Conservation (phyloP, 1,284 basidiomycete genomes). For the Heterobasidion occidentale region DNA sequence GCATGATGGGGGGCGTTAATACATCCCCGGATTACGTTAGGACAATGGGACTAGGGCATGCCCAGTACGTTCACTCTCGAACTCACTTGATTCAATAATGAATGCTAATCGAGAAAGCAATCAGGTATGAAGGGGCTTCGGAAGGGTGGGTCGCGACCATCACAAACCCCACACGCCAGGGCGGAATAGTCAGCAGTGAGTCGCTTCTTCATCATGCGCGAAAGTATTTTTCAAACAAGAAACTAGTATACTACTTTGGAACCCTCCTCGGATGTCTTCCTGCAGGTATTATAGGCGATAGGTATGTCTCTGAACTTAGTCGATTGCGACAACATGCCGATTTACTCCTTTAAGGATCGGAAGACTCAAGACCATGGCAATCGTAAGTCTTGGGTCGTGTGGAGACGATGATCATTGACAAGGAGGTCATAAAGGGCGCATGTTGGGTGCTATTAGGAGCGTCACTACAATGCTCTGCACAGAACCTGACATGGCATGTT, state of each 20-base stretch:
- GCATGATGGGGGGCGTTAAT: slow-evolving; percentile 49
- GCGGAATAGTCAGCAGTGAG: slow-evolving; percentile 41
- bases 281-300: slow-evolving; percentile 35
- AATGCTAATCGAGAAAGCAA: slow-evolving; percentile 8
- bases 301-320: slow-evolving; percentile 12
- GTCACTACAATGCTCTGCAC: slow-evolving; percentile 41
- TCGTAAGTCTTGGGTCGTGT: slow-evolving; percentile 15
- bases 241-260: slow-evolving; percentile 36
- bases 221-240: background rate
- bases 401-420: no score
- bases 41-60: slow-evolving; percentile 34
- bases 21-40: slow-evolving; percentile 39
- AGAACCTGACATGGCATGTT: slow-evolving; percentile 36
- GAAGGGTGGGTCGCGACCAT: slow-evolving; percentile 41
- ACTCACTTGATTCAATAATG: background rate
- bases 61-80: slow-evolving; percentile 20
- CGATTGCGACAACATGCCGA: background rate
- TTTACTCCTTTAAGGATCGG: slow-evolving; percentile 23
- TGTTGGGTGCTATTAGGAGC: slow-evolving; percentile 40
- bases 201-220: slow-evolving; percentile 9
- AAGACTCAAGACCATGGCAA: slow-evolving; percentile 35
- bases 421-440: slow-evolving; percentile 20
- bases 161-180: slow-evolving; percentile 41
- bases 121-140: slow-evolving; percentile 30
- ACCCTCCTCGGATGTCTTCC: slow-evolving; percentile 41